Base-by-base conservation (phyloP, 148 eudicot species). In the Silene uniflora region DNA sequence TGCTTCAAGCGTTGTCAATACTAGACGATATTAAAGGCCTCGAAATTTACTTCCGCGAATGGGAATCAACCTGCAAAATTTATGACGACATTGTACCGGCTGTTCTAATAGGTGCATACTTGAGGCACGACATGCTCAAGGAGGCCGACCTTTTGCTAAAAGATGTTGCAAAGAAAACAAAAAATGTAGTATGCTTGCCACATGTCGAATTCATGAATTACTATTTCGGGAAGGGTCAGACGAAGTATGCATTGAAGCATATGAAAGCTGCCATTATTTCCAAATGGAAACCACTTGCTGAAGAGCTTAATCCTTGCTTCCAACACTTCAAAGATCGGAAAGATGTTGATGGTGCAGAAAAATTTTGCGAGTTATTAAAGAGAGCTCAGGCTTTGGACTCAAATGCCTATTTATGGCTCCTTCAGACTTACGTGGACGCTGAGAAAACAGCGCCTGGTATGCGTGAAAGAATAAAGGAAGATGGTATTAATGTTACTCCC, bases 341-440 rank as follows among this genome's bases (percentile, higher is more conserved):
- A 75, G 93, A 91, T 79, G 88, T 88, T 16, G 84, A 83, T 54
- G 73, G 88, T 42, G 87, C 85, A 18, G 90, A 91, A 73, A 66
- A 75, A 61, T 81, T 93, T 24, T 81, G 79, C 79, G 62, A 75
- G 60, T 62, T 85, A 76, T 59, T 88, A 73, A 84, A 78, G 87
- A 85, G 44, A 77, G 78, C 76, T 54, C 77, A 83, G 44, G 29
- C 73, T 73, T 84, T 91, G 52, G 85, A 86, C 67, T 73, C 77
- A 7, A 44, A 74, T 59, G 80, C 78, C 62, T 88, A 86, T 76
- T 42, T 62, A 24, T 61, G 80, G 17, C 84, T 93, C 83, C 85
- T 91, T 62, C 72, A 69, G 73, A 87, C 68, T 21, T 88, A 93
- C 63, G 83, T 67, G 35, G 89, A 84, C 74, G 91, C 91, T 72